phyloP scores from a whole-genome alignment of 1,284 basidiomycete species.

The Phellinidium pouzarii region DNA sequence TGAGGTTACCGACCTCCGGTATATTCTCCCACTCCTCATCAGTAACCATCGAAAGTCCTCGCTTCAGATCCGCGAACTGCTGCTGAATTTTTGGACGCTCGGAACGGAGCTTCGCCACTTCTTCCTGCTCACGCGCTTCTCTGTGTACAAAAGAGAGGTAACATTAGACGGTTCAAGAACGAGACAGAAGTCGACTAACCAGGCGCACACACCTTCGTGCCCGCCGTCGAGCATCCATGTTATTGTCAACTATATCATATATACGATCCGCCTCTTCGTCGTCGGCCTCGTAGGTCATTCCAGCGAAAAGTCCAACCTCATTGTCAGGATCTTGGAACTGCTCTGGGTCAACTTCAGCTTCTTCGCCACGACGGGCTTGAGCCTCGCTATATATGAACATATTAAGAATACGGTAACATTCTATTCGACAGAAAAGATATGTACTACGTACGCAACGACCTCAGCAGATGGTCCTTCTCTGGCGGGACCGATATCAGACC shows the following conservation, averaged over 20 bases:
- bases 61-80: slow-evolving; percentile 93
- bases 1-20: slow-evolving; percentile 94
- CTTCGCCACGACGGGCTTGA: slow-evolving; percentile 79
- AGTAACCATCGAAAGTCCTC: slow-evolving; percentile 79
- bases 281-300: slow-evolving; percentile 93
- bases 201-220: slow-evolving; percentile 62
- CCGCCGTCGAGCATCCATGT: slow-evolving; percentile 84
- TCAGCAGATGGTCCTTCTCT: slow-evolving; percentile 90
- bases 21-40: slow-evolving; percentile 93
- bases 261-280: slow-evolving; percentile 97
- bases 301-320: slow-evolving; percentile 93
- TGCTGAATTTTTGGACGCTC: slow-evolving; percentile 87
- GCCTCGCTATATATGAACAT: slow-evolving; percentile 52
- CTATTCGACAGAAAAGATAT: neutral
- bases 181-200: slow-evolving; percentile 34
- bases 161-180: slow-evolving; percentile 25
- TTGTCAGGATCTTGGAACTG: slow-evolving; percentile 97
- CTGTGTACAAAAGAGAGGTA: slow-evolving; percentile 34
- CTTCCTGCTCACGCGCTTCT: slow-evolving; percentile 69
- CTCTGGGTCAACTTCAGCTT: slow-evolving; percentile 79
- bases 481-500: slow-evolving; percentile 97
- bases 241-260: slow-evolving; percentile 84
- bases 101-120: slow-evolving; percentile 65
- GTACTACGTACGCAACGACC: slow-evolving; percentile 62
- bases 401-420: slow-evolving; percentile 5